Conservation (phyloP, 257 asterid species). For the Scutellaria barbata region DNA sequence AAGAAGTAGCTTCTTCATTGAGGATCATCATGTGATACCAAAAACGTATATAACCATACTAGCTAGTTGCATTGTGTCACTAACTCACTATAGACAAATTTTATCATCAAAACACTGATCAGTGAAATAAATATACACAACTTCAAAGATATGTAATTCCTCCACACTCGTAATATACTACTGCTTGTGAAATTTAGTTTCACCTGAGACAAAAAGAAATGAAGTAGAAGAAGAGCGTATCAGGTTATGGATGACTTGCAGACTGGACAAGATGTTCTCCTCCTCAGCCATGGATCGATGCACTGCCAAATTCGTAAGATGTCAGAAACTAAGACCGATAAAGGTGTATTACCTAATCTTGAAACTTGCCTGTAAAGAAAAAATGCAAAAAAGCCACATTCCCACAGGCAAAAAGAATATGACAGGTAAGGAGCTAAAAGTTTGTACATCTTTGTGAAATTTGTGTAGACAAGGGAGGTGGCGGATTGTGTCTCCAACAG, state of each 20-base stretch:
- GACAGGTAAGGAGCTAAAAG: neutral
- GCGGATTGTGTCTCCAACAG: slow-evolving; percentile 72
- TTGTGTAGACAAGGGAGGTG: slow-evolving; percentile 98
- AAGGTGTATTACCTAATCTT: neutral
- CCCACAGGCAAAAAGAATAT: neutral
- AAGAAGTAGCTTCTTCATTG: neutral
- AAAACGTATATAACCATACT: neutral
- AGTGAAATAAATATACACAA: neutral
- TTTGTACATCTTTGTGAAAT: slow-evolving; percentile 88
- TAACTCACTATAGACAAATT: neutral
- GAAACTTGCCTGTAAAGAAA: neutral
- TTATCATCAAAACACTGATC: slow-evolving; percentile 8
- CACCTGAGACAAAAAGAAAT: neutral
- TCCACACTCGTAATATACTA: neutral
- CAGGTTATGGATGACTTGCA: slow-evolving; percentile 86
- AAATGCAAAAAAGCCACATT: neutral
- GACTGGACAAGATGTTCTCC: slow-evolving; percentile 80
- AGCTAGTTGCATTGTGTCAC: neutral
- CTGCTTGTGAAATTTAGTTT: neutral
- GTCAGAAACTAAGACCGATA: neutral
- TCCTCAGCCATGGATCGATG: slow-evolving; percentile 93
- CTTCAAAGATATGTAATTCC: slow-evolving; percentile 9
- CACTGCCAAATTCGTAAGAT: slow-evolving; percentile 55
- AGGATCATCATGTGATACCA: slow-evolving; percentile 1
- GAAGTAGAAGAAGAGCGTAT: slow-evolving; percentile 2